Evolutionary conservation across 1,139 yeast species (phyloP), one percentile per base, ranked within the genome.

Genomic region (Kodamaea ohmeri): DNA sequence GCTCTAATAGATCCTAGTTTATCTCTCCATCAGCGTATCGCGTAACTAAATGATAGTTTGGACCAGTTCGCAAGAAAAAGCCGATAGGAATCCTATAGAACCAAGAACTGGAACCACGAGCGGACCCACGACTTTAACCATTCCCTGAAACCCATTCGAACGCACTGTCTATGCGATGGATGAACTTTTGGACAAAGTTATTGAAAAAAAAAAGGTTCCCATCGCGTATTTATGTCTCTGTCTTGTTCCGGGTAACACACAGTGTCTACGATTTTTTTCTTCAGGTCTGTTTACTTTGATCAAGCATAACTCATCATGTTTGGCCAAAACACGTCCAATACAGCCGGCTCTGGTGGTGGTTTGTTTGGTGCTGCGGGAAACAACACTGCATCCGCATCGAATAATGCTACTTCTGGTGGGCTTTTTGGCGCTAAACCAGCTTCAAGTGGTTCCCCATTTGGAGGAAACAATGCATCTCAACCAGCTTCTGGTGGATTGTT

Each of bases 81-180:
- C 35, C 37, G 42, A 34, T 36, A 20, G 32, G 18, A 41, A 40
- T 33, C 43, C 47, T 44, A 45, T 45, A 49, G 31, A 41, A 36
- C 46, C 65, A 57, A 62, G 52, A 56, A 58, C 64, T 57, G 60
- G 38, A 40, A 39, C 47, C 59, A 51, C 56, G 52, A 48, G 53
- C 52, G 61, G 46, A 40, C 45, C 45, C 45, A 42, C 43, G 40
- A 46, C 40, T 36, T 33, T 37, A 15, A 39, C 47, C 45, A 40
- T 34, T 41, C 34, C 37, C 40, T 39, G n/a, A 39, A 43, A 53
- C 52, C 61, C 68, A 48, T 44, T 44, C 39, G 43, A 38, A 56
- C 65, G 76, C 71, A 71, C 76, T 71, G 76, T 71, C 76, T 69
- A 61, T 46, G 73, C 63, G 74, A 67, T 65, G 76, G 76, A 67